These are phyloP conservation scores for Aspergillus hancockii DNA, from an alignment of 495 filamentous ascomycete genomes.

Conservation along the genomic window DNA sequence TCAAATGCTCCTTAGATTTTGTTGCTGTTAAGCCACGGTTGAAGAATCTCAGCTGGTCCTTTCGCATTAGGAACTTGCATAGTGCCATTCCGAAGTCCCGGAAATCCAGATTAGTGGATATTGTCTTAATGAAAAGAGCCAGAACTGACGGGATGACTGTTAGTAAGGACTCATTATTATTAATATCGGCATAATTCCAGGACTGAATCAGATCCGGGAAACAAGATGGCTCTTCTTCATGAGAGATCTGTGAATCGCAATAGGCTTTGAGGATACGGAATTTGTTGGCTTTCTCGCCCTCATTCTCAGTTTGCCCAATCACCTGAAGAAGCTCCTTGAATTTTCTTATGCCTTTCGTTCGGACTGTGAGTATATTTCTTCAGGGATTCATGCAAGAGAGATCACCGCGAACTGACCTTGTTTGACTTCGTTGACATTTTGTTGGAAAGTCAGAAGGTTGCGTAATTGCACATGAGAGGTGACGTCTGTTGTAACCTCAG, in stretches of 20 bases:
- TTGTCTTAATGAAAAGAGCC: conserved; percentile 70
- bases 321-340: conserved; percentile 76
- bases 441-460: conserved; percentile 64
- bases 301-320: conserved; percentile 55
- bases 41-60: conserved; percentile 70
- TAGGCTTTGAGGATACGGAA: conserved; percentile 69
- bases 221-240: conserved; percentile 57
- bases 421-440: conserved; percentile 59
- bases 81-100: conserved; percentile 68
- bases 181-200: conserved; percentile 73
- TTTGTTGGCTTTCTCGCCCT: conserved; percentile 49
- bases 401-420: conserved; percentile 55
- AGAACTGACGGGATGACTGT: conserved; percentile 75
- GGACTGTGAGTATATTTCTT: background rate
- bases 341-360: conserved; percentile 60
- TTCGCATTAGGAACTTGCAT: conserved; percentile 72
- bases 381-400: background rate
- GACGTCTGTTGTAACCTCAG: conserved; percentile 46
- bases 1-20: conserved; percentile 77
- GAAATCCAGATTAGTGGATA: conserved; percentile 70
- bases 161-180: conserved; percentile 71
- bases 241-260: conserved; percentile 65
- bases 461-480: conserved; percentile 60
- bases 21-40: conserved; percentile 69
- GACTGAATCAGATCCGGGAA: conserved; percentile 74